Base-by-base conservation (phyloP, 106 monocot species). In the Agapanthus africanus region DNA sequence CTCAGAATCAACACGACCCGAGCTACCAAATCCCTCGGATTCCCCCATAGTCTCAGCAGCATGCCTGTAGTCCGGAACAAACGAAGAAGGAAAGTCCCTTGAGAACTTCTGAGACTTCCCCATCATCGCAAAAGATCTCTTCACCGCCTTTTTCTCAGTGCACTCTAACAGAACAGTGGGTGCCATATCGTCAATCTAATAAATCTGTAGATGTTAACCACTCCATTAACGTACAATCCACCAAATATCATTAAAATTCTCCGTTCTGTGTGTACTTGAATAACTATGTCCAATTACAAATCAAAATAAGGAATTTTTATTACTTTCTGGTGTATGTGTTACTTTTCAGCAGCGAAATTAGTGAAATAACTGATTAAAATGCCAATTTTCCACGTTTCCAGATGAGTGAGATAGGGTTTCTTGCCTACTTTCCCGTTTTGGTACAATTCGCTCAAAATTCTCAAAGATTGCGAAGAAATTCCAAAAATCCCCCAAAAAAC, bases 21-120 rank as follows among this genome's bases (percentile, higher is more conserved):
- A 76, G 74, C 71, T 88, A 2, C 81, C 81, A 71, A 86, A 69
- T 7, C 81, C 89, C 37, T 90, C 89, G 1, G 86, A 82, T 67
- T 89, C 89, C 8, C 73, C 80, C 37, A 81, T 62, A 1, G 76
- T 83, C 66, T 86, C 86, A 15, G 75, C 82, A 11, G 79, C 74
- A 65, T 86, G 79, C 0, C 74, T 56, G 11, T 74, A 82, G 15
- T 82, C 86, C 0, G 79, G 76, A 36, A 79, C 73, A 70, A 73
- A 79, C 7, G 73, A 79, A 63, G 86, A 69, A 30, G 73, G 70
- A 39, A 37, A 38, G 0, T 70, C 79, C 30, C 37, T 76, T 23
- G 86, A 79, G 44, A 71, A 79, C 52, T 74, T 86, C 39, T 82
- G 82, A n/a, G 70, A 66, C 50, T 81, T 86, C 4, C 82, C 86